Evolutionary conservation across 345 rosid genomes (phyloP), one percentile per base, ranked within the genome.

Genomic region (Euphorbia peplus): DNA sequence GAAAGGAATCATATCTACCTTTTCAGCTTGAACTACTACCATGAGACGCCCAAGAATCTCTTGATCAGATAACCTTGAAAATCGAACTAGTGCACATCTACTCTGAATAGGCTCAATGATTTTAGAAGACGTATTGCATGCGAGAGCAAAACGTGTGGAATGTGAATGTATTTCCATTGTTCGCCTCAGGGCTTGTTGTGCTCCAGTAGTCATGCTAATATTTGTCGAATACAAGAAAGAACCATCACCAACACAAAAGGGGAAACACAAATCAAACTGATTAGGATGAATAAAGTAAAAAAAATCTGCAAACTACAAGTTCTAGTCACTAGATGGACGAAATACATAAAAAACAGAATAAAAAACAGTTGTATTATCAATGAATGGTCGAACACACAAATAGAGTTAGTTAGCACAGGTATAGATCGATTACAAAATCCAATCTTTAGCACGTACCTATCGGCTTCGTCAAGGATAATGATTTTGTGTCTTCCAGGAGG

Each of bases 91-190:
- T 1, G 99, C 98, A 73, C 99, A 91, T 87, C 99, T 83, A 78
- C 99, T 95, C 87, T 95, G 99, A 79, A 95, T 95, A 42, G 99
- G 97, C 80, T 91, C 99, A 59, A 91, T 95, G 63, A 91, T 81
- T 82, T 92, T 95, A 30, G 97, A 84, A 28, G 96, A 90, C 0
- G 85, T 82, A 67, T 91, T 95, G 77, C 99, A 91, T 24, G 99
- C 99, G 69, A 95, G 98, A 63, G 99, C 97, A 85, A 95, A 95
- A 37, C 98, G 92, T 3, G 98, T 95, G 13, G 99, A 83, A 70
- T 86, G 90, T 62, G 99, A 92, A 72, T 90, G 90, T 70, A 91
- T 91, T 82, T 95, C 99, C 87, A 95, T 95, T 16, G 98, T 91
- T 48, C 97, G 83, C 88, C 98, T 88, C 76, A 95, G 78, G 6